Conservation (phyloP, 176 grass and related monocot species). For the Zoysia pacifica region DNA sequence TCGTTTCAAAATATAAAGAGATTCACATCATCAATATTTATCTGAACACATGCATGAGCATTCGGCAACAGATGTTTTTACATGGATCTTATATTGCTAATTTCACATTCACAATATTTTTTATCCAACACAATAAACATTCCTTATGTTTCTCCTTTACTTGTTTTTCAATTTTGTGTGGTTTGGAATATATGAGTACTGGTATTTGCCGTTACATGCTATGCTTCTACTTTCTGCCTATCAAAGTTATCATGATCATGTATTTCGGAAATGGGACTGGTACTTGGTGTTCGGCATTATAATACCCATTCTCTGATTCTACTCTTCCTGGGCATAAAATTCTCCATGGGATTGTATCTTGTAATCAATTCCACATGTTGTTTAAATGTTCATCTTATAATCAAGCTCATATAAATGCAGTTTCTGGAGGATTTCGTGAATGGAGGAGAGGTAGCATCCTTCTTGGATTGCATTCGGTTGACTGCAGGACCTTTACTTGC, state of each 20-base stretch:
- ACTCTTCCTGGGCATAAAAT: neutral
- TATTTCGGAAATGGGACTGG: neutral
- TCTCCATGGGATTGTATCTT: conserved; percentile 25
- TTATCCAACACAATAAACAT: neutral
- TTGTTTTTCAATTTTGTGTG: neutral
- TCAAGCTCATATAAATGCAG: conserved; percentile 58
- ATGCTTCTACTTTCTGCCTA: too few species aligned
- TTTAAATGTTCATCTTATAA: conserved; percentile 13
- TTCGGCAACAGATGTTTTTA: neutral
- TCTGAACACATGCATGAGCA: neutral
- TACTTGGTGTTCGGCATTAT: neutral
- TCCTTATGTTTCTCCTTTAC: conserved; percentile 1
- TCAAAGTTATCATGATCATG: too few species aligned
- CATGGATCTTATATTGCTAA: neutral
- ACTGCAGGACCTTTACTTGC: conserved; percentile 97
- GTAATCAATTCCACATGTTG: conserved; percentile 16
- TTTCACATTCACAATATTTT: conserved; percentile 21
- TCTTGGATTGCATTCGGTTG: conserved; percentile 92
- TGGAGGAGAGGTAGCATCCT: conserved; percentile 97
- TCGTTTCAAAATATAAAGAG: too few species aligned
- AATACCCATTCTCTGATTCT: neutral
- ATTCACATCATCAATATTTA: neutral
- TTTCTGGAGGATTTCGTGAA: conserved; percentile 99
- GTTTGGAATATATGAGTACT: too few species aligned
- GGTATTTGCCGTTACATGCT: too few species aligned